A percentile compares a stretch with the other conserved stretches of the same genome.
These are phyloP conservation scores for Nigrograna mackinnonii DNA, from an alignment of 2,329 filamentous ascomycete genomes.

Conservation along the genomic window DNA sequence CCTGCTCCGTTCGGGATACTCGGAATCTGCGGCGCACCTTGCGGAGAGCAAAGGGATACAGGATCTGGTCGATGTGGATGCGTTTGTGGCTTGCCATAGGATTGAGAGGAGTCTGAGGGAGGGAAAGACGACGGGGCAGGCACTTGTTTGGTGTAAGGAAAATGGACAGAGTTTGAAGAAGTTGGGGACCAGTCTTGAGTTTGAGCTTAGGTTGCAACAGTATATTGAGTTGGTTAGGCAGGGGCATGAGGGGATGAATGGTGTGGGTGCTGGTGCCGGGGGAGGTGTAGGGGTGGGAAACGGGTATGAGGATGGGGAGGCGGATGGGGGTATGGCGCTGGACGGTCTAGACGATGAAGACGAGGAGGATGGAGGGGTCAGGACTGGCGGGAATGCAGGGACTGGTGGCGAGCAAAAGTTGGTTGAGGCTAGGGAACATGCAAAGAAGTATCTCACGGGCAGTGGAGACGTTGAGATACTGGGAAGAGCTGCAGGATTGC, in stretches of 20 bases:
- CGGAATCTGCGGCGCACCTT: slow-evolving; percentile 73
- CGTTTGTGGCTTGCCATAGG: slow-evolving; percentile 79
- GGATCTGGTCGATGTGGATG: slow-evolving; percentile 84
- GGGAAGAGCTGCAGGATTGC: slow-evolving; percentile 76
- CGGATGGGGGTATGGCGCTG: neutral
- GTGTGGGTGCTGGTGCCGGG: slow-evolving; percentile 50
- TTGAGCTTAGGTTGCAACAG: slow-evolving; percentile 90
- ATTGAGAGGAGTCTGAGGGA: slow-evolving; percentile 74
- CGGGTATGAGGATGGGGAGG: slow-evolving; percentile 35
- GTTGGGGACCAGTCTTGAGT: slow-evolving; percentile 86
- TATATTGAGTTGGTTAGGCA: slow-evolving; percentile 88
- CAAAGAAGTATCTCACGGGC: slow-evolving; percentile 76
- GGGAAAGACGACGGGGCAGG: slow-evolving; percentile 71
- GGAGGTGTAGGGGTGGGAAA: slow-evolving; percentile 64
- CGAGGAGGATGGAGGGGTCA: neutral
- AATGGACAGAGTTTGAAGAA: slow-evolving; percentile 93
- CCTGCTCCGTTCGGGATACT: slow-evolving; percentile 81
- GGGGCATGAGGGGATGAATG: slow-evolving; percentile 39
- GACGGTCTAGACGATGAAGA: neutral
- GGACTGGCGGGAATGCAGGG: neutral
- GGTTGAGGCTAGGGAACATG: slow-evolving; percentile 78
- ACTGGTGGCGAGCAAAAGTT: slow-evolving; percentile 53
- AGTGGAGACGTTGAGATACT: slow-evolving; percentile 70
- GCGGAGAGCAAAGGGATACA: slow-evolving; percentile 76
- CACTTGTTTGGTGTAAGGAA: slow-evolving; percentile 87